Evolutionary conservation across 2,329 filamentous ascomycete species (phyloP).

Genomic region (Lecanoromycetidae sp.): DNA sequence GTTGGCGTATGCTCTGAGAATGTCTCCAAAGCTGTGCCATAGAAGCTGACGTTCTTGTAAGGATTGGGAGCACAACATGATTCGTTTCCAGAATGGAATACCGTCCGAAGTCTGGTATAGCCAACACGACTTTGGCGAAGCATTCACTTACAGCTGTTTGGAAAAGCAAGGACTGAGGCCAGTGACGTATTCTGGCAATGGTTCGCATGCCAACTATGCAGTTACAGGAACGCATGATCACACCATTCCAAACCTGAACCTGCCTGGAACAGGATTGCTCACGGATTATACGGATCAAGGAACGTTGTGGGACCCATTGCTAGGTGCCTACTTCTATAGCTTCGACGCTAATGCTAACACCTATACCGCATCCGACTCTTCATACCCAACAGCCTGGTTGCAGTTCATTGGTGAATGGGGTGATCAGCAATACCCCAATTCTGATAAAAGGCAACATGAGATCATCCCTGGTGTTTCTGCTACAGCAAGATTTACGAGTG

Average conservation of each 20-base stretch:
- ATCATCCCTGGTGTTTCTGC: conserved; percentile 24
- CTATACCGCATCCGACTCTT: conserved; percentile 38
- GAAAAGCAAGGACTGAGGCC: conserved; percentile 45
- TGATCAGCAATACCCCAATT: conserved; percentile 45
- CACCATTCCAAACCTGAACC: conserved; percentile 47
- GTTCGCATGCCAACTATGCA: conserved; percentile 54
- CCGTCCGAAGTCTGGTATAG: conserved; percentile 50
- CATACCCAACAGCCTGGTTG: conserved; percentile 43
- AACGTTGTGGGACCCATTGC: conserved; percentile 47
- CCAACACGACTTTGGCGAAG: conserved; percentile 51
- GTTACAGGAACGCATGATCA: conserved; percentile 48
- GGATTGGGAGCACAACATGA: conserved; percentile 50
- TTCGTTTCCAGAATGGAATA: conserved; percentile 47
- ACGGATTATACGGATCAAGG: conserved; percentile 37
- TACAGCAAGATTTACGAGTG: conserved; percentile 38
- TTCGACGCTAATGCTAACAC: conserved; percentile 33
- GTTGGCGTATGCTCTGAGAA: conserved; percentile 47
- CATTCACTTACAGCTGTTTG: conserved; percentile 46
- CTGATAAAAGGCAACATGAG: conserved; percentile 27
- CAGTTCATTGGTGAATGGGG: conserved; percentile 50
- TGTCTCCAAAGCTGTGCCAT: background rate
- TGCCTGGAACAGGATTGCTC: conserved; percentile 31
- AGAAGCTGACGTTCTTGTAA: background rate
- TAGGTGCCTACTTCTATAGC: conserved; percentile 44
- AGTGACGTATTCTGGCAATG: conserved; percentile 46